Percentiles rank a stretch among this genome's conserved stretches.
Conservation (phyloP, 2,329 filamentous ascomycete species). For the Decorospora gaudefroyi region DNA sequence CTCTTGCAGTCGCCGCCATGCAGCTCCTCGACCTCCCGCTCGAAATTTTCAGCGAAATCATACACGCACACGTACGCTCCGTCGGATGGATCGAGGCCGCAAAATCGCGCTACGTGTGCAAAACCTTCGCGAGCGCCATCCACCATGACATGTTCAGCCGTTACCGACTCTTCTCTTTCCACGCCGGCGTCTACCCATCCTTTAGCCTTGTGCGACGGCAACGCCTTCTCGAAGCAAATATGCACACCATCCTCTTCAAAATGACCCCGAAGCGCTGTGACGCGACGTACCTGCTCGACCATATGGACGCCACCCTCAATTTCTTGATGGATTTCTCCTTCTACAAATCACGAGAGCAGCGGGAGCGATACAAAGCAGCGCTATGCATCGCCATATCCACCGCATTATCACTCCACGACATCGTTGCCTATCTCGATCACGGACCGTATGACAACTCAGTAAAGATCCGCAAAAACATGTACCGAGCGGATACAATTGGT, state of each 20-base stretch:
- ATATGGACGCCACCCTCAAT: neutral
- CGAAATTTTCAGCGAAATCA: neutral
- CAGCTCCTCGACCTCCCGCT: neutral
- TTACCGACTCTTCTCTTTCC: no score
- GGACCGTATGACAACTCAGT: neutral
- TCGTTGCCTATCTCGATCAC: neutral
- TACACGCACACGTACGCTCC: neutral
- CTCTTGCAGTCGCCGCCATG: neutral
- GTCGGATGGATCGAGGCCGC: no score
- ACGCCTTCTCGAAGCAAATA: neutral
- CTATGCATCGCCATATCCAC: neutral
- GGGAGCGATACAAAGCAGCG: neutral
- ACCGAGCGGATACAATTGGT: neutral
- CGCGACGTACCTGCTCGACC: neutral
- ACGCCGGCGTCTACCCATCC: neutral
- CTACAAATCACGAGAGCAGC: neutral
- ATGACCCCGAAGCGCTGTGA: neutral
- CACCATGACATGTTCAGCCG: neutral
- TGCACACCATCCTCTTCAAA: slow-evolving; percentile 1
- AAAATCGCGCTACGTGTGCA: no score
- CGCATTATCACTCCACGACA: neutral
- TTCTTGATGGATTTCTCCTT: neutral
- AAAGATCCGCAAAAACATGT: neutral
- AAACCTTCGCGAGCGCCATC: no score
- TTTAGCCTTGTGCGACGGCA: neutral